phyloP scores from a whole-genome alignment of 805 yeast genomes.

The Geotrichum ghanense region DNA sequence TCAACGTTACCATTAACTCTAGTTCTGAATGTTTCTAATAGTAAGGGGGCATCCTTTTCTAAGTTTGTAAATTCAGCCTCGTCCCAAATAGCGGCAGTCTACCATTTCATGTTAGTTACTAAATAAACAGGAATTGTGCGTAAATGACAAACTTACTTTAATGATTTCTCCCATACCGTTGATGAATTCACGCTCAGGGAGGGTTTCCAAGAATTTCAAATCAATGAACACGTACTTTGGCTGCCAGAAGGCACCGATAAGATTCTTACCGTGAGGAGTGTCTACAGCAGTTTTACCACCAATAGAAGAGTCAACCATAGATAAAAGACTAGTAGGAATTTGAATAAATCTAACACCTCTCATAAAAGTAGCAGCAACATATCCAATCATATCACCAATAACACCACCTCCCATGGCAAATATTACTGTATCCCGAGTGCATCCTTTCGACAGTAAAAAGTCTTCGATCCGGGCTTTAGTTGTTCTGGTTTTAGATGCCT shows the following conservation, averaged over 20 bases:
- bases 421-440: conserved; percentile 92
- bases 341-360: conserved; percentile 92
- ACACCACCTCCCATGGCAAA: conserved; percentile 97
- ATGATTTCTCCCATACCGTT: conserved; percentile 98
- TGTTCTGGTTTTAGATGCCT: conserved; percentile 73
- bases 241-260: conserved; percentile 96
- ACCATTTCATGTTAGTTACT: conserved; percentile 2
- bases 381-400: conserved; percentile 98
- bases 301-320: conserved; percentile 97
- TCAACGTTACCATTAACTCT: conserved; percentile 44
- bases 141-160: conserved; percentile 30
- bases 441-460: conserved; percentile 65
- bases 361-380: conserved; percentile 98
- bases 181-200: conserved; percentile 88
- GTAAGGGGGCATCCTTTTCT: conserved; percentile 60
- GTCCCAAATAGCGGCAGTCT: conserved; percentile 96
- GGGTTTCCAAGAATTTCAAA: conserved; percentile 71
- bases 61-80: conserved; percentile 77
- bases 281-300: conserved; percentile 99
- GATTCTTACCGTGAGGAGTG: conserved; percentile 90
- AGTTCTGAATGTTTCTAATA: conserved; percentile 53
- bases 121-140: background rate
- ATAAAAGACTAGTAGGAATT: conserved; percentile 82
- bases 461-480: conserved; percentile 93
- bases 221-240: conserved; percentile 84